A percentile compares a stretch with the other conserved stretches of the same genome.
Conservation (phyloP, 2,329 filamentous ascomycete species). For the Penicillium sp. region DNA sequence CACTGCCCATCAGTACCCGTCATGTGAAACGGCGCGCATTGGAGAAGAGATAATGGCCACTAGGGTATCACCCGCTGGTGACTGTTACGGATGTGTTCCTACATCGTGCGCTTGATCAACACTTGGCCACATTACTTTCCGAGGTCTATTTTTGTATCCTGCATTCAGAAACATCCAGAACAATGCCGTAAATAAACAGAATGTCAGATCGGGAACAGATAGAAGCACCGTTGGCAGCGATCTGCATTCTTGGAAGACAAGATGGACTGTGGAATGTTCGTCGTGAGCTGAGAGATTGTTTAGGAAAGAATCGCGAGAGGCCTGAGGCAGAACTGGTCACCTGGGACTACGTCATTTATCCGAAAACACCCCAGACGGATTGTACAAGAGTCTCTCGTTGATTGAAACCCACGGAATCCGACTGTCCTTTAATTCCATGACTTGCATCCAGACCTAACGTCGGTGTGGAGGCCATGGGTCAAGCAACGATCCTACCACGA, state of each 20-base stretch:
- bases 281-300: not conserved
- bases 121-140: not conserved
- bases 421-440: not conserved
- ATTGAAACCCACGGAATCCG: not conserved
- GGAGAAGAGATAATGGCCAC: not conserved
- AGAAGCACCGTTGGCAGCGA: not conserved
- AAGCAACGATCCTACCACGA: not conserved
- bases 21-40: not conserved
- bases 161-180: constrained; percentile 2
- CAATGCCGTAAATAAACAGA: not conserved
- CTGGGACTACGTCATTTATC: not conserved
- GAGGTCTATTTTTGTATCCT: not conserved
- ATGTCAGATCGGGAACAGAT: not conserved
- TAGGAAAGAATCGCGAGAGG: not conserved
- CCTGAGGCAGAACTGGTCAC: not conserved
- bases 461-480: not conserved
- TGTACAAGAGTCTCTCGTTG: not conserved
- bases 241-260: constrained; percentile 1
- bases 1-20: too few species aligned
- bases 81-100: not conserved
- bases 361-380: not conserved
- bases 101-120: not conserved
- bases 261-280: not conserved
- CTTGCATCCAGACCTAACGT: not conserved
- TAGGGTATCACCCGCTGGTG: not conserved